These are phyloP conservation scores for Ehretia macrophylla DNA, from an alignment of 257 asterid species.

Conservation along the genomic window DNA sequence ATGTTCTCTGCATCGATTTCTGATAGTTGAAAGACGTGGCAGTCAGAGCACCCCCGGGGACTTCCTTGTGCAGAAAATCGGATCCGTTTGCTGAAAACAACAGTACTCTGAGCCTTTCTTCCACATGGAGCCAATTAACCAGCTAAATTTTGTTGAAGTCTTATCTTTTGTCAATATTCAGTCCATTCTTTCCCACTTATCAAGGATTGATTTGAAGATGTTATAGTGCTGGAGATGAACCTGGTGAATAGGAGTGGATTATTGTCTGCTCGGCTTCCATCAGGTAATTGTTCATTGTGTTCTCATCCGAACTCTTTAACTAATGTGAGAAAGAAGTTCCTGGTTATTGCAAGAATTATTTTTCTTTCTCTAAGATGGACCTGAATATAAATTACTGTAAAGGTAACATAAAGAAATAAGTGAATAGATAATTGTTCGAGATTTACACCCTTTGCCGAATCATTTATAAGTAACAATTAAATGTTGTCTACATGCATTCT, in stretches of 20 bases:
- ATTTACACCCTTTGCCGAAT: no score
- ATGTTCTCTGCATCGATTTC: slow-evolving; percentile 7
- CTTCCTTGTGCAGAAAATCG: slow-evolving; percentile 38
- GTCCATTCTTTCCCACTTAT: neutral
- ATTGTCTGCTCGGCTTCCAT: neutral
- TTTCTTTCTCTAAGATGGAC: neutral
- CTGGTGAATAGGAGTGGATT: neutral
- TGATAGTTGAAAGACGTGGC: slow-evolving; percentile 53
- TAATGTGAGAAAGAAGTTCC: neutral
- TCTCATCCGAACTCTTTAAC: neutral
- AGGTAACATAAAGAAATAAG: neutral
- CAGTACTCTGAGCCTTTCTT: slow-evolving; percentile 33
- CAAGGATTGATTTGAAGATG: neutral
- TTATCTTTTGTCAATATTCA: neutral
- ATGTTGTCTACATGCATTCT: no score
- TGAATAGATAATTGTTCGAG: no score
- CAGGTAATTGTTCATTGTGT: neutral
- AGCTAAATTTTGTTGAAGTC: slow-evolving; percentile 12
- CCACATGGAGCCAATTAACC: slow-evolving; percentile 28
- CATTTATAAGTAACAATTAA: no score
- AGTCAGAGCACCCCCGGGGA: slow-evolving; percentile 35
- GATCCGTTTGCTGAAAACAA: slow-evolving; percentile 37
- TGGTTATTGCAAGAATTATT: neutral
- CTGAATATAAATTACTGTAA: no score
- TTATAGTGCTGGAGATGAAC: neutral